These are phyloP conservation scores for Penicillium griseofulvum DNA, from an alignment of 2,329 filamentous ascomycete species.

Conservation along the genomic window DNA sequence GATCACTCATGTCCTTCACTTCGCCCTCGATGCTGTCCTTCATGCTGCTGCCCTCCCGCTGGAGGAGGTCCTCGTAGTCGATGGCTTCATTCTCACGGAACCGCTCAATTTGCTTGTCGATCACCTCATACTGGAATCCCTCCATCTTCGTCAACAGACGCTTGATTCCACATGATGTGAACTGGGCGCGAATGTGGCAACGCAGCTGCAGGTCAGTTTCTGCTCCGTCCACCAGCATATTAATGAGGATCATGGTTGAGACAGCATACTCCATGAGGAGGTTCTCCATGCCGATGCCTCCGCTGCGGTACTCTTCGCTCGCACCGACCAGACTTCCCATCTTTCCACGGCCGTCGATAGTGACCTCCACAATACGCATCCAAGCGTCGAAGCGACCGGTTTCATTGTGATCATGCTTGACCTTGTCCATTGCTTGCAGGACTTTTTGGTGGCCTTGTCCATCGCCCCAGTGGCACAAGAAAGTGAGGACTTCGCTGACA, in stretches of 20 bases:
- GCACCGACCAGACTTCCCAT: slow-evolving; percentile 98
- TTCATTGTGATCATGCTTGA: slow-evolving; percentile 83
- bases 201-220: slow-evolving; percentile 85
- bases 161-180: slow-evolving; percentile 93
- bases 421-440: slow-evolving; percentile 85
- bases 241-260: slow-evolving; percentile 89
- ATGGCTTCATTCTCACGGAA: slow-evolving; percentile 94
- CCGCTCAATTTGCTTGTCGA: slow-evolving; percentile 95
- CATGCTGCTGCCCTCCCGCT: slow-evolving; percentile 84
- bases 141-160: slow-evolving; percentile 96
- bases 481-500: slow-evolving; percentile 93
- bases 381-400: slow-evolving; percentile 96
- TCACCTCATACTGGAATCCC: slow-evolving; percentile 94
- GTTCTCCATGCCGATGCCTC: slow-evolving; percentile 98
- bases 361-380: slow-evolving; percentile 98
- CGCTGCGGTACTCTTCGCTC: slow-evolving; percentile 91
- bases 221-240: slow-evolving; percentile 91
- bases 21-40: slow-evolving; percentile 84
- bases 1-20: slow-evolving; percentile 87
- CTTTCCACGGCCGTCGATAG: slow-evolving; percentile 93
- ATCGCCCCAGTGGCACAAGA: slow-evolving; percentile 90
- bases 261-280: slow-evolving; percentile 98
- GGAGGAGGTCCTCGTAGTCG: slow-evolving; percentile 96
- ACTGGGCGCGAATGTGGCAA: slow-evolving; percentile 92
- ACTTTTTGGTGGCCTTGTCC: slow-evolving; percentile 90